phyloP scores from a whole-genome alignment of 495 filamentous ascomycete genomes.

The Aspergillus conjunctus region DNA sequence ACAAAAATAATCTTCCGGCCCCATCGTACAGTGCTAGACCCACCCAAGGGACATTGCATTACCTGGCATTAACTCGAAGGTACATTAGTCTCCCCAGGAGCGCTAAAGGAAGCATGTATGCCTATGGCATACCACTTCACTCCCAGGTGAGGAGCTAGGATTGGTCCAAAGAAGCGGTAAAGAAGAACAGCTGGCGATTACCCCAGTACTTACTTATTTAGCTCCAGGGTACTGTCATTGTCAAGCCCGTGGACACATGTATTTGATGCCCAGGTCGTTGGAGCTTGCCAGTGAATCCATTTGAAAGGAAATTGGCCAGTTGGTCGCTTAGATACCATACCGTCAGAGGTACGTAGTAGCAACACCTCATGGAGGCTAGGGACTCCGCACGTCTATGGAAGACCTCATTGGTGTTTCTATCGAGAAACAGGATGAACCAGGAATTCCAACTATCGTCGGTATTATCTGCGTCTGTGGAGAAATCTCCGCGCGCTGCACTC shows the following conservation, averaged over 20 bases:
- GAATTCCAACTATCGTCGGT: background rate
- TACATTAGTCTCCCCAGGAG: constrained; percentile 1
- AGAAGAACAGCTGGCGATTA: constrained; percentile 28
- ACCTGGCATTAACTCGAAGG: background rate
- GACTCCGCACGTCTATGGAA: background rate
- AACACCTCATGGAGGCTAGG: background rate
- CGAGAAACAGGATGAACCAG: background rate
- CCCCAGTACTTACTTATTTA: constrained; percentile 17
- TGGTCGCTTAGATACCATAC: background rate
- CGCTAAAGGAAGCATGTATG: constrained; percentile 11
- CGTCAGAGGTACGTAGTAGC: background rate
- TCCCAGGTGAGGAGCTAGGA: constrained; percentile 12
- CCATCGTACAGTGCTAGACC: background rate
- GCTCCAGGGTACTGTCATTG: background rate
- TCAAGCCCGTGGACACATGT: background rate
- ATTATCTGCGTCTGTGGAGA: background rate
- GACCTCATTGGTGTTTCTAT: background rate
- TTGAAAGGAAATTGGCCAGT: background rate
- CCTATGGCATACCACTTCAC: background rate
- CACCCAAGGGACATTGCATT: background rate
- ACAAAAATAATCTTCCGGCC: background rate
- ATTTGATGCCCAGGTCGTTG: constrained; percentile 2
- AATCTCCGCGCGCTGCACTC: background rate
- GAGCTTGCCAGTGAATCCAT: background rate
- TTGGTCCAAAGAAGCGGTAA: constrained; percentile 31